Evolutionary conservation across 169 alveolate genomes (phyloP), one percentile per base, ranked within the genome.

Genomic region (Plasmodium coatneyi): DNA sequence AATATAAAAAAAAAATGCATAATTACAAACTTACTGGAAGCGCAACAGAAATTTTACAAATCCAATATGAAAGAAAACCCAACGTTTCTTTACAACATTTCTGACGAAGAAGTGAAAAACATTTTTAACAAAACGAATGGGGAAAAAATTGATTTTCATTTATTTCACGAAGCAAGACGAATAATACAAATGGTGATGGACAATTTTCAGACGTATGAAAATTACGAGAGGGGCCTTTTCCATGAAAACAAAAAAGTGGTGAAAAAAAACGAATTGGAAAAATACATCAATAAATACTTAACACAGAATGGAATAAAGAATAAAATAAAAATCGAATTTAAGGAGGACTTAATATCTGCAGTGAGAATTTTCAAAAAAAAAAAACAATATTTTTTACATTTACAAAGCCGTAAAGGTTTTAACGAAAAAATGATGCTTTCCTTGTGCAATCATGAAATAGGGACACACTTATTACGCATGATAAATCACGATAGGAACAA

Each of bases 391-490:
- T 43, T 71, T 71, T 22, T 84, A 84, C 92, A 84, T 41, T 71
- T 84, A 72, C 92, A 71, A 71, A 12, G 3, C 39, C 92, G 76
- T 7, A 60, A 60, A 60, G 25, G 76, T 71, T 39, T 84, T n/a
- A 71, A 71, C 39, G 83, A 82, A 80, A 60, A 82, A 39, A 81
- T 81, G 90, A 84, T 84, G 80, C 71, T 41, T 56, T 76, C 87
- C 34, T 46, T 92, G 66, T 92, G 95, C 71, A 80, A 92, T 80
- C 95, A 92, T 43, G 95, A 92, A 79, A 92, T 92, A 49, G 95
- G 92, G 16, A 92, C 95, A 16, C 95, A 92, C 14, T 84, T 92
- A 76, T 66, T 92, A 60, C 78, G 95, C 71, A 92, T 92, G 95
- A 92, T 92, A 74, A 92, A 92, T 79, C 92, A 92, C 19, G 83